phyloP scores from a whole-genome alignment of 192 early-diverging fungal genomes.

The Geranomyces variabilis region DNA sequence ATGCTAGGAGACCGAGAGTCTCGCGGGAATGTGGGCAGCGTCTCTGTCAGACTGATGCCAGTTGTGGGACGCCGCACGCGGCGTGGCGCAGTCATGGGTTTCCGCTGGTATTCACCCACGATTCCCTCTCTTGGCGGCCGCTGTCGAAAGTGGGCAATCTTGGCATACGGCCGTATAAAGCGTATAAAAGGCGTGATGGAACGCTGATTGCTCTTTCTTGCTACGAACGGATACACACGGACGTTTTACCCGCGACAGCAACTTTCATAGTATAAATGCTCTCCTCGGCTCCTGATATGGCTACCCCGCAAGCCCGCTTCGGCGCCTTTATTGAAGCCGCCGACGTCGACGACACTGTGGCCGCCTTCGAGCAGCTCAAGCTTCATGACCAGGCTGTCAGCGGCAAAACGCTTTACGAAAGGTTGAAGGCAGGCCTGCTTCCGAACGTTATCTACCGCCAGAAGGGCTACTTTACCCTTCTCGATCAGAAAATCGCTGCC shows the following conservation, averaged over 20 bases:
- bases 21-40: too few relatives aligned
- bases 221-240: too few relatives aligned
- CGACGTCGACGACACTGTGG: constrained; percentile 13
- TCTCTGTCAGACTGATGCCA: too few relatives aligned
- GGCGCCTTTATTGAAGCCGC: not conserved
- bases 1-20: too few relatives aligned
- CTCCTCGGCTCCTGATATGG: not conserved
- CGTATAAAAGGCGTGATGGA: too few relatives aligned
- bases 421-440: not conserved
- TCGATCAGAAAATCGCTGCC: constrained; percentile 4
- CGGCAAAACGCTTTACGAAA: not conserved
- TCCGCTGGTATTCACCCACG: too few relatives aligned
- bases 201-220: too few relatives aligned
- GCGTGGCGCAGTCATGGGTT: too few relatives aligned
- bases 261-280: not conserved
- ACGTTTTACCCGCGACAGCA: too few relatives aligned
- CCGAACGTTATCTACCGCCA: constrained; percentile 21
- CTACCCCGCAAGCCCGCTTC: not conserved
- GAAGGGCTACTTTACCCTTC: constrained; percentile 12
- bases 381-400: not conserved
- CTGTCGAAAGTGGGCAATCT: too few relatives aligned
- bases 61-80: too few relatives aligned
- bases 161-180: too few relatives aligned
- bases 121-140: not conserved
- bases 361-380: constrained; percentile 3